These are phyloP conservation scores for Venturia carpophila DNA, from an alignment of 2,329 filamentous ascomycete genomes.

Conservation along the genomic window DNA sequence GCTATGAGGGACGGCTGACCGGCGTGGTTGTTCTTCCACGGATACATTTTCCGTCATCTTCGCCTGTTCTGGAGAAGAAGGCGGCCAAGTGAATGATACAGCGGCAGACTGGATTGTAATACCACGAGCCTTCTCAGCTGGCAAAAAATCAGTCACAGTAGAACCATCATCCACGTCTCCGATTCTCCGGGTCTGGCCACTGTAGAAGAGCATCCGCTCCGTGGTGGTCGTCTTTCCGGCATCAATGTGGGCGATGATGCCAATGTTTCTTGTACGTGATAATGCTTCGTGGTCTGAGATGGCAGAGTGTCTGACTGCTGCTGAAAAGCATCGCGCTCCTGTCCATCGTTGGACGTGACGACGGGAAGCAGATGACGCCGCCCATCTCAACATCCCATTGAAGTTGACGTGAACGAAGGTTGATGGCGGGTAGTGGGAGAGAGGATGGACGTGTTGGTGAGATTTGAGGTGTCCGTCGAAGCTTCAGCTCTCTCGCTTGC, in stretches of 20 bases:
- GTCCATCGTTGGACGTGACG: slow-evolving; percentile 5
- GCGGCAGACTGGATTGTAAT: slow-evolving; percentile 98
- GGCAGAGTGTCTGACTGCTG: neutral
- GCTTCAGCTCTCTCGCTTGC: neutral
- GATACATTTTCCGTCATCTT: slow-evolving; percentile 22
- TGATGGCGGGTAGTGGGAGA: neutral
- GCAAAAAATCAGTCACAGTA: slow-evolving; percentile 93
- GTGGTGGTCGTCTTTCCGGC: slow-evolving; percentile 98
- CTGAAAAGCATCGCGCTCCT: slow-evolving; percentile 6
- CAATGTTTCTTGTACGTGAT: slow-evolving; percentile 79
- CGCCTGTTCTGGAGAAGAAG: slow-evolving; percentile 34
- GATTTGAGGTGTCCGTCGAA: neutral
- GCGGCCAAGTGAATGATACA: slow-evolving; percentile 91
- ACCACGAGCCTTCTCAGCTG: slow-evolving; percentile 80
- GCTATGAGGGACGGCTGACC: slow-evolving; percentile 53
- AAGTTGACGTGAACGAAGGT: neutral
- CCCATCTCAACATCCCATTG: slow-evolving; percentile 18
- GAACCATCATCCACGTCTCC: slow-evolving; percentile 96
- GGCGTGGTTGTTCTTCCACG: slow-evolving; percentile 29
- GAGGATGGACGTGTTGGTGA: neutral
- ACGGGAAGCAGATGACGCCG: neutral
- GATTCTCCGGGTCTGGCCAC: slow-evolving; percentile 77
- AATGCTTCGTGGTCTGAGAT: slow-evolving; percentile 27
- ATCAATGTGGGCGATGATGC: slow-evolving; percentile 98
- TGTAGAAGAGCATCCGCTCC: slow-evolving; percentile 98